These are phyloP conservation scores for Quercus aquifolioides DNA, from an alignment of 306 rosid species.

Conservation along the genomic window DNA sequence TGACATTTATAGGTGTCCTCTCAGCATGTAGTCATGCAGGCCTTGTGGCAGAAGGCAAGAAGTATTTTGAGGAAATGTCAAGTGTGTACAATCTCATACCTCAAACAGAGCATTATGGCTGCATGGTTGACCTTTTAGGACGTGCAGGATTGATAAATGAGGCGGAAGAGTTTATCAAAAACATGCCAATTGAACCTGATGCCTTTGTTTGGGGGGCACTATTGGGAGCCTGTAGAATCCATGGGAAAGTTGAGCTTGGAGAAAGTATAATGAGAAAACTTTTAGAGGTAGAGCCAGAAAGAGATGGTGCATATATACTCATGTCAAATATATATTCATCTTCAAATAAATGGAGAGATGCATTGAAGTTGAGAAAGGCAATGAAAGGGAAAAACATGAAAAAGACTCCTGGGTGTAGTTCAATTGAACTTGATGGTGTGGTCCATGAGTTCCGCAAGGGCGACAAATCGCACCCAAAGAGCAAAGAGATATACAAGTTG, in stretches of 20 bases:
- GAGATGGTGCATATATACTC: conserved; percentile 35
- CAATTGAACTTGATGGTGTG: conserved; percentile 36
- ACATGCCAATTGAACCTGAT: conserved; percentile 41
- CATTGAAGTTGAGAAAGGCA: conserved; percentile 37
- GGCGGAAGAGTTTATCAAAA: conserved; percentile 30
- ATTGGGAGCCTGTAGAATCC: conserved; percentile 42
- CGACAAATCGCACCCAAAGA: conserved; percentile 23
- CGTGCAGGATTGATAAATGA: conserved; percentile 31
- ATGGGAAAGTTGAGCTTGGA: conserved; percentile 34
- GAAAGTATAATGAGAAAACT: conserved; percentile 27
- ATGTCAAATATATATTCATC: conserved; percentile 43
- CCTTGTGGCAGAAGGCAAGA: conserved; percentile 36
- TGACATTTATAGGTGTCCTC: conserved; percentile 39
- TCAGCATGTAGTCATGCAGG: conserved; percentile 46
- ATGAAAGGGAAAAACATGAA: conserved; percentile 40
- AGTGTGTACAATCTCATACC: conserved; percentile 25
- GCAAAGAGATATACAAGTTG: conserved; percentile 21
- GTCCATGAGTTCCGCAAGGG: conserved; percentile 42
- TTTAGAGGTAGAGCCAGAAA: conserved; percentile 26
- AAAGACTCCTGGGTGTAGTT: conserved; percentile 47
- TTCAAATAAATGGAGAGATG: conserved; percentile 39
- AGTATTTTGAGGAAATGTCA: conserved; percentile 33
- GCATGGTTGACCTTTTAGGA: conserved; percentile 55
- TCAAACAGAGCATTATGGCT: conserved; percentile 40
- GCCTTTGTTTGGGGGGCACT: conserved; percentile 38